Conservation (phyloP, 805 yeast genomes). For the Metschnikowia peoriensis region DNA sequence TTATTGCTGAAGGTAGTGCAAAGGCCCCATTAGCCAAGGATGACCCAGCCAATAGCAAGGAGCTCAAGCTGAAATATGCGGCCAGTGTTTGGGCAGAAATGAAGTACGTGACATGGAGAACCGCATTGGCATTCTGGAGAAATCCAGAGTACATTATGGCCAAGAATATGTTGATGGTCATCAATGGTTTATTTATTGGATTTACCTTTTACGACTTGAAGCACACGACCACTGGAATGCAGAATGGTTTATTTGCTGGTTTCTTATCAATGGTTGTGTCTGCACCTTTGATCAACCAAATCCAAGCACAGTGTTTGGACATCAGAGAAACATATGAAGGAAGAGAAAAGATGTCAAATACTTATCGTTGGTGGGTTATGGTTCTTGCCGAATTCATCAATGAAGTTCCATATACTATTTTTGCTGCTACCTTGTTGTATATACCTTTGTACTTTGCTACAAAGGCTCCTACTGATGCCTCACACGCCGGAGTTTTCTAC, state of each 20-base stretch:
- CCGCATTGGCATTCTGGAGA: constrained; percentile 17
- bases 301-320: constrained; percentile 55
- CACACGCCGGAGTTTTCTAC: constrained; percentile 41
- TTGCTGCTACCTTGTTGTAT: constrained; percentile 30
- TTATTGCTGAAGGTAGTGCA: constrained; percentile 7
- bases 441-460: constrained; percentile 42
- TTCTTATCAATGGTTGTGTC: constrained; percentile 58
- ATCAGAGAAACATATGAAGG: constrained; percentile 66
- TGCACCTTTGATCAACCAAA: constrained; percentile 59
- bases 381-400: constrained; percentile 50
- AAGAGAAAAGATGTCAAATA: constrained; percentile 68
- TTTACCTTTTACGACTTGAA: constrained; percentile 33
- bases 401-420: constrained; percentile 57
- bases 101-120: constrained; percentile 10
- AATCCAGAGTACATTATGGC: constrained; percentile 18
- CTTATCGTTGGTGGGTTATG: constrained; percentile 68
- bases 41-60: constrained; percentile 4
- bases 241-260: constrained; percentile 42
- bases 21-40: not conserved
- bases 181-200: constrained; percentile 36
- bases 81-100: constrained; percentile 8
- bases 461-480: constrained; percentile 13
- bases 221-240: constrained; percentile 27
- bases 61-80: constrained; percentile 14
- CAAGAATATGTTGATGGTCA: constrained; percentile 31